Percentiles rank a stretch among this genome's conserved stretches.
Conservation (phyloP, 257 asterid species). For the Leonotis leonurus region DNA sequence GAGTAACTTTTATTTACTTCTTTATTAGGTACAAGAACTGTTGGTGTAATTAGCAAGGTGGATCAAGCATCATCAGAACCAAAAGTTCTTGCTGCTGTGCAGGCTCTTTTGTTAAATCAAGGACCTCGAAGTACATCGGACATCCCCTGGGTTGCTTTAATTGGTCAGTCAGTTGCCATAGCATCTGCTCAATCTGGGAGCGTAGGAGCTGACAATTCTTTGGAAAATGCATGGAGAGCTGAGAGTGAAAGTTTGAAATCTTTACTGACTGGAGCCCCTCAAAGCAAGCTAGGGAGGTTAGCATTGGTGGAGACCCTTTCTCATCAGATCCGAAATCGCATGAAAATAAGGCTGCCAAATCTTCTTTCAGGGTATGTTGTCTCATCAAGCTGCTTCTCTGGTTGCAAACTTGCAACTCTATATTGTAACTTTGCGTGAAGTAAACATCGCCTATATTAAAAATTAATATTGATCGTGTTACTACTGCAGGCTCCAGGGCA, state of each 20-base stretch:
- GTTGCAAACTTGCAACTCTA: background rate
- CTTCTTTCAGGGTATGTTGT: constrained; percentile 72
- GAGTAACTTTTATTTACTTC: background rate
- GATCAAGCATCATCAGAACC: constrained; percentile 92
- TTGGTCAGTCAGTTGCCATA: constrained; percentile 91
- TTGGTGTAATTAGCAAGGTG: constrained; percentile 88
- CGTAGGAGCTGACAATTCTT: constrained; percentile 69
- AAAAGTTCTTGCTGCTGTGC: constrained; percentile 89
- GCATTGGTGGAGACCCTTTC: constrained; percentile 94
- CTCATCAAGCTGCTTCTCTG: constrained; percentile 11
- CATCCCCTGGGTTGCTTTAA: constrained; percentile 97
- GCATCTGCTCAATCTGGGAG: constrained; percentile 89
- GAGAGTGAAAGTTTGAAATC: constrained; percentile 91
- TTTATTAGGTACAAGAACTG: constrained; percentile 75
- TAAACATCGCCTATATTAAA: constrained; percentile 13
- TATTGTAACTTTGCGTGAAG: background rate
- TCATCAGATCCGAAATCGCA: constrained; percentile 81
- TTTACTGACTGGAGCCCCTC: constrained; percentile 79
- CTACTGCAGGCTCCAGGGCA: constrained; percentile 83
- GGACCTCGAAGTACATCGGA: constrained; percentile 95
- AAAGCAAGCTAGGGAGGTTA: constrained; percentile 88
- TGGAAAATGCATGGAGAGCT: constrained; percentile 95
- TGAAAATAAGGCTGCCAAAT: constrained; percentile 89
- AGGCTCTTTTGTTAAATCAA: constrained; percentile 82
- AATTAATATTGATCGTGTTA: background rate